A percentile compares a stretch with the other conserved stretches of the same genome.
Evolutionary conservation across 768 basidiomycete genomes (phyloP).

Genomic region (Ramaria rubella): DNA sequence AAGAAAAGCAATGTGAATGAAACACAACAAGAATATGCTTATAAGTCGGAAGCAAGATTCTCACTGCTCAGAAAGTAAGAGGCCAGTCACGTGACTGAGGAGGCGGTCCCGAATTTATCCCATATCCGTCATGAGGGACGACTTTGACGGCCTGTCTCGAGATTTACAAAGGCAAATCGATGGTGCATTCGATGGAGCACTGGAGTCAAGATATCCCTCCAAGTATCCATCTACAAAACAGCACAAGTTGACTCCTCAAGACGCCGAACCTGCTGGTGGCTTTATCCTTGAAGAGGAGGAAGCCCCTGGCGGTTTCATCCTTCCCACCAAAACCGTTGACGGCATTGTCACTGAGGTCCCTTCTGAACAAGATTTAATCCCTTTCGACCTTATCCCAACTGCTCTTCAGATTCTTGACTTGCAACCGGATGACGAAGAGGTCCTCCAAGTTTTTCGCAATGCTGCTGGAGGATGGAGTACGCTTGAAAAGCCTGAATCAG

Average conservation of each 20-base stretch:
- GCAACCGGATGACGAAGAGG: conserved; percentile 55
- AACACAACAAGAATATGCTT: too few relatives aligned
- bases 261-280: conserved; percentile 6
- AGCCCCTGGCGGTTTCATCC: conserved; percentile 29
- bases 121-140: neutral
- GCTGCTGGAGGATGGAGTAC: conserved; percentile 68
- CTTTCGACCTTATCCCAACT: conserved; percentile 48
- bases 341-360: conserved; percentile 11
- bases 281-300: conserved; percentile 18
- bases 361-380: conserved; percentile 32
- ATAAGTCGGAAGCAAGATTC: too few relatives aligned
- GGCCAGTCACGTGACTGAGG: neutral
- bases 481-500: conserved; percentile 13
- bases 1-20: too few relatives aligned
- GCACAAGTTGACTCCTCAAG: neutral
- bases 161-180: conserved; percentile 44
- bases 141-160: conserved; percentile 33
- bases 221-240: neutral
- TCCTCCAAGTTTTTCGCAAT: conserved; percentile 65
- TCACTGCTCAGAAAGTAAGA: neutral
- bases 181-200: conserved; percentile 38
- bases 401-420: conserved; percentile 62
- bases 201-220: conserved; percentile 1
- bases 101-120: neutral
- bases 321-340: conserved; percentile 7